Conservation (phyloP, 768 basidiomycete genomes). For the Mrakia frigida region DNA sequence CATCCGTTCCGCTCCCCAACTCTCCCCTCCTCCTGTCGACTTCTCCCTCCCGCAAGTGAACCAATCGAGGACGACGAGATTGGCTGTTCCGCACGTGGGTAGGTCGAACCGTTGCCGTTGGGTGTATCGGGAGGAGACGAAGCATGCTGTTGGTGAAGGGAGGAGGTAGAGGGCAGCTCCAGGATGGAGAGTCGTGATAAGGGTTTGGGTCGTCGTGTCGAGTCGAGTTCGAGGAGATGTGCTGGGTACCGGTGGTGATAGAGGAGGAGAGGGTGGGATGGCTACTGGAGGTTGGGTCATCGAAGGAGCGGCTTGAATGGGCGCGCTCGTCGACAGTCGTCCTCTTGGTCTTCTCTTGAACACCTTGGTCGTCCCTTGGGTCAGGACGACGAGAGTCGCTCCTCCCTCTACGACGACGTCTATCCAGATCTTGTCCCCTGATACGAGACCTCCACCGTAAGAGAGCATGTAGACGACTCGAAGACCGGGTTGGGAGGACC, state of each 20-base stretch:
- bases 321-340: slow-evolving; percentile 7
- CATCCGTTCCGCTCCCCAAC: slow-evolving; percentile 31
- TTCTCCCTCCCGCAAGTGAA: slow-evolving; percentile 27
- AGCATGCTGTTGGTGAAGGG: slow-evolving; percentile 25
- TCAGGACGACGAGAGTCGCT: slow-evolving; percentile 26
- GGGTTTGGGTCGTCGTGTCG: slow-evolving; percentile 22
- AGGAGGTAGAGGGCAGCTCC: slow-evolving; percentile 25
- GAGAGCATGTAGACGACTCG: slow-evolving; percentile 30
- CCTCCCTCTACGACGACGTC: slow-evolving; percentile 25
- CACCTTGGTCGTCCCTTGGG: slow-evolving; percentile 32
- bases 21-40: slow-evolving; percentile 1
- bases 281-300: too few species aligned
- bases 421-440: slow-evolving; percentile 27
- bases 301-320: neutral
- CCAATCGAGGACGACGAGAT: slow-evolving; percentile 25
- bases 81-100: slow-evolving; percentile 27
- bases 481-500: slow-evolving; percentile 5
- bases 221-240: too few species aligned
- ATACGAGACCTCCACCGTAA: slow-evolving; percentile 31
- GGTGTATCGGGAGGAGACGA: slow-evolving; percentile 24
- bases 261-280: neutral
- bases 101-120: slow-evolving; percentile 31
- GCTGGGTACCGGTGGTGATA: neutral
- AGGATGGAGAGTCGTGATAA: slow-evolving; percentile 15
- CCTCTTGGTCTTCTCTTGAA: slow-evolving; percentile 23